These are phyloP conservation scores for Teratosphaeria zuluensis DNA, from an alignment of 2,329 filamentous ascomycete species.

Conservation along the genomic window DNA sequence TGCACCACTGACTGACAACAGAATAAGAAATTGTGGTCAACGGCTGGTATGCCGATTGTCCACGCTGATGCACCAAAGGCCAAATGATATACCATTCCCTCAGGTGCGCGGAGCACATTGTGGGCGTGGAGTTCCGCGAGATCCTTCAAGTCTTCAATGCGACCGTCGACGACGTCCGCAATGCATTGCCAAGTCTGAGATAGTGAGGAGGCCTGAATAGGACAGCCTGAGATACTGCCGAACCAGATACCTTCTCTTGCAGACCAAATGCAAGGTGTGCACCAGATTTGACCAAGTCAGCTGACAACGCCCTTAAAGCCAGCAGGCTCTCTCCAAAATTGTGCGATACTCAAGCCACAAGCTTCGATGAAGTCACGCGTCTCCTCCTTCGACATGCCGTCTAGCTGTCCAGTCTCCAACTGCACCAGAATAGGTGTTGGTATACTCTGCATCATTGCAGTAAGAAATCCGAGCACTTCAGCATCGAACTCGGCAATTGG, in stretches of 20 bases:
- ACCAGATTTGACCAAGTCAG: neutral
- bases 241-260: neutral
- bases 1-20: too few species aligned
- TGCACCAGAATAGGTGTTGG: conserved; percentile 42
- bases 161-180: too few species aligned
- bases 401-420: conserved; percentile 39
- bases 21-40: too few species aligned
- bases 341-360: conserved; percentile 12
- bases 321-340: neutral
- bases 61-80: too few species aligned
- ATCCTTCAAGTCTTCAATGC: too few species aligned
- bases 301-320: neutral
- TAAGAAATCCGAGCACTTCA: conserved; percentile 33
- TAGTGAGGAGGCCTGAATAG: neutral
- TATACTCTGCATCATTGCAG: conserved; percentile 33
- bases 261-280: neutral
- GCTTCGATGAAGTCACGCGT: conserved; percentile 27
- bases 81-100: too few species aligned
- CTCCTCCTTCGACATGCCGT: conserved; percentile 29
- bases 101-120: too few species aligned
- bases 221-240: neutral
- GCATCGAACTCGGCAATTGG: conserved; percentile 31
- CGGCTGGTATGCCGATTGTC: too few species aligned
- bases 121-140: too few species aligned
- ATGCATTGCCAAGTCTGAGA: too few species aligned